Percentiles rank a stretch among this genome's conserved stretches.
Evolutionary conservation across 805 yeast genomes (phyloP).

Genomic region (Candida insectalens): DNA sequence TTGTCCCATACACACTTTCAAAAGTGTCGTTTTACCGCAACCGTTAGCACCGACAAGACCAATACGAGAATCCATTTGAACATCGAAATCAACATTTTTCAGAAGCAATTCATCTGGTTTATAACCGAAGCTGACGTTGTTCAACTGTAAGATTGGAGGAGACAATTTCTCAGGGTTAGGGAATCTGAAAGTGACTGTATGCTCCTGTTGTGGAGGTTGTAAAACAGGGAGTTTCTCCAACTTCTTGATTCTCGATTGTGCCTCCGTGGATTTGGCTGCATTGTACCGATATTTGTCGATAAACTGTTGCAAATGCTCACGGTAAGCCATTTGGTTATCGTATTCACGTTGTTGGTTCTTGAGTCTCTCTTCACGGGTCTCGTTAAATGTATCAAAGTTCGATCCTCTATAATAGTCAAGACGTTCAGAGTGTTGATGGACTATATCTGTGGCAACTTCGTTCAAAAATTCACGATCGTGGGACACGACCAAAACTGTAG

Average conservation of each 20-base stretch:
- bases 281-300: conserved; percentile 95
- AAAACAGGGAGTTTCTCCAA: conserved; percentile 87
- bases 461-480: conserved; percentile 96
- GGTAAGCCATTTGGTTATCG: conserved; percentile 93
- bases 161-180: conserved; percentile 92
- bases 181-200: conserved; percentile 73
- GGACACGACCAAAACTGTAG: conserved; percentile 91
- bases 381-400: conserved; percentile 85
- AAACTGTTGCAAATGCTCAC: conserved; percentile 88
- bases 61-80: conserved; percentile 88
- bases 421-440: conserved; percentile 95
- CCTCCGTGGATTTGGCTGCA: conserved; percentile 96
- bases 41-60: conserved; percentile 99
- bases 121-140: conserved; percentile 83
- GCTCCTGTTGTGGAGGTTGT: conserved; percentile 93
- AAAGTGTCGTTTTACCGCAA: conserved; percentile 94
- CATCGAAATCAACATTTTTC: conserved; percentile 74
- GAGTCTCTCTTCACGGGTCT: conserved; percentile 90
- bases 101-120: conserved; percentile 53
- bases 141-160: conserved; percentile 87
- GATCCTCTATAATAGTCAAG: conserved; percentile 92
- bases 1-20: conserved; percentile 77
- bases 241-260: conserved; percentile 95
- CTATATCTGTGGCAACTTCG: conserved; percentile 97
- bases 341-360: conserved; percentile 91